Conservation (phyloP, 257 asterid genomes). For the Nicotiana sylvestris region DNA sequence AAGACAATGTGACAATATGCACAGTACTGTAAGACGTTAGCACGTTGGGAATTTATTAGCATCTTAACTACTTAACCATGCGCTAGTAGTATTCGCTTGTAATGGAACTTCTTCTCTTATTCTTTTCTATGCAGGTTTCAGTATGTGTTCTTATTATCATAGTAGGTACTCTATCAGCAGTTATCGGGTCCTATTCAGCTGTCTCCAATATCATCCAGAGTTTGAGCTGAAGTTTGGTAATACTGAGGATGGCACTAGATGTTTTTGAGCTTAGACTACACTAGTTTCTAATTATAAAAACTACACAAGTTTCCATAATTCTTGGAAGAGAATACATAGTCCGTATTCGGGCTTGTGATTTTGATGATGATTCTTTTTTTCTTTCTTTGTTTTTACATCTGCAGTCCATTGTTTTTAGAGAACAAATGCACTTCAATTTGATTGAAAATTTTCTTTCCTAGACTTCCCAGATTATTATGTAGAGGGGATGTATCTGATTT, state of each 20-base stretch:
- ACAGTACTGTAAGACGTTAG: not conserved
- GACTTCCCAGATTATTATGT: not conserved
- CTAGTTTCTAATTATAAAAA: not conserved
- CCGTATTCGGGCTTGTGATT: not conserved
- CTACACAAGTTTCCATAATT: not conserved
- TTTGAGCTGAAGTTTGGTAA: not conserved
- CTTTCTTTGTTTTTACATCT: not conserved
- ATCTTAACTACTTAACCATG: not conserved
- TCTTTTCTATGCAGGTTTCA: slow-evolving; percentile 20
- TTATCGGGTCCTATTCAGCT: slow-evolving; percentile 31
- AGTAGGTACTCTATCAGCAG: slow-evolving; percentile 24
- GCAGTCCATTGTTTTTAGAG: slow-evolving; percentile 1
- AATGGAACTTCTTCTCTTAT: not conserved
- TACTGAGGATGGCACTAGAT: not conserved
- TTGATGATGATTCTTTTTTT: not conserved
- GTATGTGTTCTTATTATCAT: slow-evolving; percentile 22
- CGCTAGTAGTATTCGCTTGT: not conserved
- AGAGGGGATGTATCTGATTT: not conserved
- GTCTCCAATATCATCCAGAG: slow-evolving; percentile 21
- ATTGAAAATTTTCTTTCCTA: not conserved
- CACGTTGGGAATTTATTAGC: not conserved
- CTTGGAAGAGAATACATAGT: not conserved
- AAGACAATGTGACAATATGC: not conserved
- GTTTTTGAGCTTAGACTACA: not conserved
- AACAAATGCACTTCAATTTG: not conserved